phyloP scores from a whole-genome alignment of 805 yeast genomes.

The Saturnispora zaruensis region DNA sequence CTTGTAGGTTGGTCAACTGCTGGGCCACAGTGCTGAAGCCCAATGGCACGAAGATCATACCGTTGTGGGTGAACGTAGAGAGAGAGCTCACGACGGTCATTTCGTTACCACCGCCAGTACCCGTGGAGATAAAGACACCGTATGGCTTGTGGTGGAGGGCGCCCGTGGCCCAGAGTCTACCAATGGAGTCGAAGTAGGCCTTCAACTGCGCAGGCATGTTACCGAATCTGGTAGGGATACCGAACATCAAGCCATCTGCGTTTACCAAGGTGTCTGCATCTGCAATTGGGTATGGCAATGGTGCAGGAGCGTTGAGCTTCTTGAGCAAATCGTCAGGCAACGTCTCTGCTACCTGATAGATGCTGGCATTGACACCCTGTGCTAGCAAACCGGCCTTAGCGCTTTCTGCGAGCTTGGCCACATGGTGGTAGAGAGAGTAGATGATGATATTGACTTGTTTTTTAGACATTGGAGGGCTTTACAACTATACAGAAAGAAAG shows the following conservation, averaged over 20 bases:
- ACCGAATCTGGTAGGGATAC: slow-evolving; percentile 84
- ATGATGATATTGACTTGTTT: slow-evolving; percentile 32
- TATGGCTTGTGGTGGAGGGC: slow-evolving; percentile 65
- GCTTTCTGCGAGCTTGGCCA: slow-evolving; percentile 57
- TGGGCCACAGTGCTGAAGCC: slow-evolving; percentile 57
- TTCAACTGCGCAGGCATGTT: slow-evolving; percentile 70
- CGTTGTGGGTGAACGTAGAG: slow-evolving; percentile 67
- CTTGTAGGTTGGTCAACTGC: slow-evolving; percentile 46
- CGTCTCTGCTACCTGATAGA: slow-evolving; percentile 74
- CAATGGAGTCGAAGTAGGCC: slow-evolving; percentile 70
- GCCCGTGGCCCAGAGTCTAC: slow-evolving; percentile 73
- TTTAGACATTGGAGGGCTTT: neutral
- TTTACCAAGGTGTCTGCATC: slow-evolving; percentile 47
- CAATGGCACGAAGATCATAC: slow-evolving; percentile 70
- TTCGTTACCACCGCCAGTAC: slow-evolving; percentile 85
- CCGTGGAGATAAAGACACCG: slow-evolving; percentile 65
- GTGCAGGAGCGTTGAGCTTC: slow-evolving; percentile 54
- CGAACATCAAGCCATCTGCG: slow-evolving; percentile 78
- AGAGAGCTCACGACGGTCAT: slow-evolving; percentile 54
- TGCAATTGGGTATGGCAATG: slow-evolving; percentile 57
- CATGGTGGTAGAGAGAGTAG: slow-evolving; percentile 76
- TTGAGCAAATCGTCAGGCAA: slow-evolving; percentile 49
- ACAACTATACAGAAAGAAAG: neutral
- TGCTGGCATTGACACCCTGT: slow-evolving; percentile 60
- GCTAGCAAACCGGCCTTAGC: slow-evolving; percentile 59